phyloP scores from a whole-genome alignment of 139 green algal genomes.

The Chlamydomonas urium region DNA sequence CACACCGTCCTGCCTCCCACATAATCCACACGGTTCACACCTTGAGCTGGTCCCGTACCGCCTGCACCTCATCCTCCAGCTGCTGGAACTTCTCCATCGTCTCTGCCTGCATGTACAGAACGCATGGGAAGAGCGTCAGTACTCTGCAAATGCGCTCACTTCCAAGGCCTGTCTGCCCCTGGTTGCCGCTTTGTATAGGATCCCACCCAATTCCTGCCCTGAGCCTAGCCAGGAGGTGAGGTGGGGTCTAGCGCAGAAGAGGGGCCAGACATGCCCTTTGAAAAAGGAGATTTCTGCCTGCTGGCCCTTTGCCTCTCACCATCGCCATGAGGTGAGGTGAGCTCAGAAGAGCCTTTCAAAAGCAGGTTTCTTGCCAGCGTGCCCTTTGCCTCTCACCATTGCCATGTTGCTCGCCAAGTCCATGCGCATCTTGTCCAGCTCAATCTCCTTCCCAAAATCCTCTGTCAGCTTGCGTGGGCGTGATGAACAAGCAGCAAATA shows the following conservation, averaged over 20 bases:
- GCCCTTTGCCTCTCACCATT: constrained; percentile 5
- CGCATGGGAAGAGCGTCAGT: background rate
- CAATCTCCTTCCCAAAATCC: constrained; percentile 11
- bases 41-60: constrained; percentile 16
- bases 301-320: background rate
- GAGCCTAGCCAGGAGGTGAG: background rate
- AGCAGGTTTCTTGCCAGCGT: background rate
- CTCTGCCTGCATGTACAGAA: constrained; percentile 8
- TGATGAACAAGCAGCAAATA: background rate
- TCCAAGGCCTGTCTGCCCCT: background rate
- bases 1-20: too few species aligned
- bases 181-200: background rate
- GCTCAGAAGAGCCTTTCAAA: too few species aligned
- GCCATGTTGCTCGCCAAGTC: constrained; percentile 13
- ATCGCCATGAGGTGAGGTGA: too few species aligned
- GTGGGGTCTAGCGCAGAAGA: background rate
- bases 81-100: constrained; percentile 20
- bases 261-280: background rate
- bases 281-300: background rate
- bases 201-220: background rate
- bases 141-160: background rate
- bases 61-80: constrained; percentile 20
- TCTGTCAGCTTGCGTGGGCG: constrained; percentile 25
- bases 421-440: constrained; percentile 26
- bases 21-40: background rate